Evolutionary conservation across 768 basidiomycete genomes (phyloP).

Genomic region (Epithele typhae): DNA sequence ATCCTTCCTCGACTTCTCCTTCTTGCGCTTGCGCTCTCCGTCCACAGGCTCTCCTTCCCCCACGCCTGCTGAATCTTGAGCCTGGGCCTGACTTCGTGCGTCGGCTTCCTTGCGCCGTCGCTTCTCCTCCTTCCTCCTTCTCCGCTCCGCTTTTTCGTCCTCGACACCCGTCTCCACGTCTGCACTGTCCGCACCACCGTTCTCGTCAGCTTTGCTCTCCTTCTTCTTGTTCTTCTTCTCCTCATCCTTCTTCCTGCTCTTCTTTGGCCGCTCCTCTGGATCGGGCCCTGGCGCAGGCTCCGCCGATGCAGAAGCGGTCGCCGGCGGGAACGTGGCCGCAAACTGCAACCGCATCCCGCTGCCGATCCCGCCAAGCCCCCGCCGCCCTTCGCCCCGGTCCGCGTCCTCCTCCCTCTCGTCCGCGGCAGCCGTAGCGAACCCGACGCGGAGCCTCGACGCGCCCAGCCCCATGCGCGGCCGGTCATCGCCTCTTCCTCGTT

Average conservation of each 20-base stretch:
- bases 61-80: neutral
- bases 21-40: constrained; percentile 13
- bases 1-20: constrained; percentile 10
- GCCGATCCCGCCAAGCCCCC: constrained; percentile 15
- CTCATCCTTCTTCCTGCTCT: constrained; percentile 30
- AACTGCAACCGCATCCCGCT: constrained; percentile 17
- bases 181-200: neutral
- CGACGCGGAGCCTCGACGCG: constrained; percentile 14
- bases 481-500: constrained; percentile 18
- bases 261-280: constrained; percentile 17
- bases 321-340: constrained; percentile 24
- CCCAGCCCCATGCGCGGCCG: constrained; percentile 22
- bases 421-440: too few relatives aligned
- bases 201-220: constrained; percentile 5
- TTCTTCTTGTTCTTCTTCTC: constrained; percentile 20
- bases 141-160: constrained; percentile 16
- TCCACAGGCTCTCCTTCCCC: too few relatives aligned
- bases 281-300: neutral
- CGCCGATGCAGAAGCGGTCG: neutral
- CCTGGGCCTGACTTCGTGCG: constrained; percentile 6
- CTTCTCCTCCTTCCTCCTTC: constrained; percentile 23
- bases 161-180: constrained; percentile 2
- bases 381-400: constrained; percentile 6
- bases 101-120: constrained; percentile 17
- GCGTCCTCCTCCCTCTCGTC: constrained; percentile 1